Percentiles rank a stretch among this genome's conserved stretches.
Conservation (phyloP, 768 basidiomycete genomes). For the Tylopilus subfusipes region DNA sequence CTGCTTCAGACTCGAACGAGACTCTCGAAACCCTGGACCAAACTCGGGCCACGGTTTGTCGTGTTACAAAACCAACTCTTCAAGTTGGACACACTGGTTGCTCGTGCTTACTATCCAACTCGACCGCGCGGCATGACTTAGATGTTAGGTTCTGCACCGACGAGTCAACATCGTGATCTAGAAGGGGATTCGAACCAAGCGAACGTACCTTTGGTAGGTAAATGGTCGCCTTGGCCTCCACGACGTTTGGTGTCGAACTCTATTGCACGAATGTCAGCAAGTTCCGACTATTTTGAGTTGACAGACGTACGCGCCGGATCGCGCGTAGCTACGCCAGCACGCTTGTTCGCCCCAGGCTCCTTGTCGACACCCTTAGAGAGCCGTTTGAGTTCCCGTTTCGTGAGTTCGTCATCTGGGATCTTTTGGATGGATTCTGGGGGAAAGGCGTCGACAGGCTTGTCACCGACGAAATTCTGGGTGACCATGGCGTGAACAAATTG, state of each 20-base stretch:
- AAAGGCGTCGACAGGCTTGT: constrained; percentile 25
- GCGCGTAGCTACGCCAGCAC: constrained; percentile 27
- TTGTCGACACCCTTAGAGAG: constrained; percentile 8
- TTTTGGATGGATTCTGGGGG: constrained; percentile 17
- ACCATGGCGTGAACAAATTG: not conserved
- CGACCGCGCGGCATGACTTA: not conserved
- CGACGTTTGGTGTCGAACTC: constrained; percentile 15
- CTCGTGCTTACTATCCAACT: too few species aligned
- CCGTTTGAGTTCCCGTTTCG: constrained; percentile 16
- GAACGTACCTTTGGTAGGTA: constrained; percentile 3
- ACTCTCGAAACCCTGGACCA: too few species aligned
- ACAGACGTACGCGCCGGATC: constrained; percentile 13
- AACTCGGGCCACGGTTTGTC: too few species aligned
- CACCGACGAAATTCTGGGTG: constrained; percentile 27
- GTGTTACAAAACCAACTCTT: too few species aligned
- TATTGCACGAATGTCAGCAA: not conserved
- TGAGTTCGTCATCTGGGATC: constrained; percentile 23
- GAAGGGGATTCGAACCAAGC: too few species aligned
- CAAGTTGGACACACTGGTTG: too few species aligned
- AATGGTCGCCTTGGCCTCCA: constrained; percentile 8
- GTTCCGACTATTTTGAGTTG: too few species aligned
- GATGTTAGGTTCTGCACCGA: not conserved
- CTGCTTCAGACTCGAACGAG: too few species aligned
- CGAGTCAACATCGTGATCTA: not conserved
- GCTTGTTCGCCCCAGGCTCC: constrained; percentile 26